Conservation (phyloP, 345 rosid genomes). For the Angophora floribunda region DNA sequence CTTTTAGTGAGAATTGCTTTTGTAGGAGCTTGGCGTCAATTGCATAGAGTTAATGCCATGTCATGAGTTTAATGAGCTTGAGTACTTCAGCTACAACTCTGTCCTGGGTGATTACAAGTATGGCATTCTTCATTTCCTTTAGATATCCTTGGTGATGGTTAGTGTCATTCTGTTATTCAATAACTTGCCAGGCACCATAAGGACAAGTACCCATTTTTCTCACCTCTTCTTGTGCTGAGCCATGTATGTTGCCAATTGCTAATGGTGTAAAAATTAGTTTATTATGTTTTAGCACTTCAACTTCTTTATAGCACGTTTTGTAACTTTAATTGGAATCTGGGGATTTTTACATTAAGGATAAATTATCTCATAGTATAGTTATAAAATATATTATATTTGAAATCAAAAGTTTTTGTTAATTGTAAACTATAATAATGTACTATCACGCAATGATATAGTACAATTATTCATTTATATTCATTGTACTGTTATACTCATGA, state of each 20-base stretch:
- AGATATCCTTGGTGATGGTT: not conserved
- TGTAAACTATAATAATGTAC: not conserved
- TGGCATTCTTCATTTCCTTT: not conserved
- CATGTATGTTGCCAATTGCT: not conserved
- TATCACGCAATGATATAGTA: not conserved
- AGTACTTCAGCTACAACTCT: slow-evolving; percentile 81
- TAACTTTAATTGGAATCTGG: not conserved
- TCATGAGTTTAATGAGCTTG: slow-evolving; percentile 96
- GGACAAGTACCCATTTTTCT: not conserved
- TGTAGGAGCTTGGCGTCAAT: slow-evolving; percentile 92
- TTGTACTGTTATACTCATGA: not conserved
- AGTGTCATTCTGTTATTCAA: not conserved
- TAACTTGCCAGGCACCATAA: not conserved
- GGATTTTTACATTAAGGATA: not conserved
- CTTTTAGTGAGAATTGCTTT: slow-evolving; percentile 1
- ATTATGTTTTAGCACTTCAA: not conserved
- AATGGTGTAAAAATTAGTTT: not conserved
- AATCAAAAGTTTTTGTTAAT: not conserved
- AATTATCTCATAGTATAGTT: not conserved
- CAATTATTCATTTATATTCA: not conserved
- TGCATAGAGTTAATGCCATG: slow-evolving; percentile 98
- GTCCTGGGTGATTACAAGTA: slow-evolving; percentile 77
- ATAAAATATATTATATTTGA: not conserved
- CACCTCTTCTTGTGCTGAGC: not conserved
- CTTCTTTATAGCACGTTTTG: not conserved